These are phyloP conservation scores for Fusarium cyanostomum DNA, from an alignment of 2,329 filamentous ascomycete genomes.

Conservation along the genomic window DNA sequence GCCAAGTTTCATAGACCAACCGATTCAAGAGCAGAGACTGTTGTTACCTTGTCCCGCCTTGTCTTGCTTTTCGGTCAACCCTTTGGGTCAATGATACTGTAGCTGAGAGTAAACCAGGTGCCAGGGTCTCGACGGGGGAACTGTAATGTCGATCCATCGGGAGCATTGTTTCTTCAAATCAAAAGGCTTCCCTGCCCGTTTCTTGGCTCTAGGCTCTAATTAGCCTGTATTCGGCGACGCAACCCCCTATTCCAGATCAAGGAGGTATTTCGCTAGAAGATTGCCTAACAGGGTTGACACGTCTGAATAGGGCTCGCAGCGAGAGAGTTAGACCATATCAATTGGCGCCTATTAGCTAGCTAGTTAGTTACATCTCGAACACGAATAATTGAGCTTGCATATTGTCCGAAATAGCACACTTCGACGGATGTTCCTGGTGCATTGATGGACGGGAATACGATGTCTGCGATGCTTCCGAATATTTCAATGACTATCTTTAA, in stretches of 20 bases:
- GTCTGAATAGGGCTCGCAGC: background rate
- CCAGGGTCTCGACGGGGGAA: slow-evolving; percentile 9
- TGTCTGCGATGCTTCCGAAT: background rate
- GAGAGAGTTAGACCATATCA: background rate
- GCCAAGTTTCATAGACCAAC: background rate
- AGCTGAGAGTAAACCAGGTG: background rate
- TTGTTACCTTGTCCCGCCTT: slow-evolving; percentile 2
- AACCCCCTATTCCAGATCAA: slow-evolving; percentile 23
- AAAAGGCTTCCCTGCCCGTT: slow-evolving; percentile 17
- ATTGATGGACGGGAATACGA: background rate
- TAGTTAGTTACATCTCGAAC: background rate
- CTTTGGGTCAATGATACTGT: background rate
- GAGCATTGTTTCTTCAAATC: slow-evolving; percentile 32
- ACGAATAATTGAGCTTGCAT: background rate
- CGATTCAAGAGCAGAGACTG: background rate
- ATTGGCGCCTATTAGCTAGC: slow-evolving; percentile 3
- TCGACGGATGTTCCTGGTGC: background rate
- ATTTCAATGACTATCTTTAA: background rate
- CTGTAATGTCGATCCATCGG: slow-evolving; percentile 37
- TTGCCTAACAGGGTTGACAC: slow-evolving; percentile 1
- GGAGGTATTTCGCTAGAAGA: slow-evolving; percentile 20
- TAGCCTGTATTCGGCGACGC: slow-evolving; percentile 14
- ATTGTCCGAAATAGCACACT: background rate
- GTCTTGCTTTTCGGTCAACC: slow-evolving; percentile 3
- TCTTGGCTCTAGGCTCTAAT: slow-evolving; percentile 30